Conservation (phyloP, 495 filamentous ascomycete species). For the Trichoderma virens region DNA sequence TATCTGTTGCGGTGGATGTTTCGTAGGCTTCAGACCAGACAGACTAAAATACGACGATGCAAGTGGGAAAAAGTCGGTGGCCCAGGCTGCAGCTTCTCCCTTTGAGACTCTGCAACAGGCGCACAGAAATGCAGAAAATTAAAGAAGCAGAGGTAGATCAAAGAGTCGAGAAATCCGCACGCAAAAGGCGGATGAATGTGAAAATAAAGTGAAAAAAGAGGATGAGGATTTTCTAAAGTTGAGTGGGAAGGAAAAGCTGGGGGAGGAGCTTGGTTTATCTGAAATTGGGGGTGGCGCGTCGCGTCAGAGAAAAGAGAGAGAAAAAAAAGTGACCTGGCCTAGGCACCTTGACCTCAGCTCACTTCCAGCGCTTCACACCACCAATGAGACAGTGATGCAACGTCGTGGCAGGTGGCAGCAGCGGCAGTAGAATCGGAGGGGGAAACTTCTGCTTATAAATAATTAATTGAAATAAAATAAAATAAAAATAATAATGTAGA, state of each 20-base stretch:
- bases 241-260: not conserved
- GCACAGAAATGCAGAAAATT: not conserved
- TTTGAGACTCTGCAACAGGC: not conserved
- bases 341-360: not conserved
- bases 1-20: not conserved
- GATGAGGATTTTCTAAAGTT: not conserved
- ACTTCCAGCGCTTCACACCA: not conserved
- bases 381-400: not conserved
- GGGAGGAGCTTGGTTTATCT: not conserved
- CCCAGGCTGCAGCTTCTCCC: not conserved
- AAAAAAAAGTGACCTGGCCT: too few relatives aligned
- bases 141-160: not conserved
- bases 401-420: conserved; percentile 3
- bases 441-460: too few relatives aligned
- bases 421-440: not conserved
- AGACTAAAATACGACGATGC: not conserved
- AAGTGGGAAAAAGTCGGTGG: not conserved
- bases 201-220: not conserved
- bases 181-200: not conserved
- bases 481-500: not conserved
- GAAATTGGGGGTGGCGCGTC: conserved; percentile 6
- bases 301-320: conserved; percentile 2
- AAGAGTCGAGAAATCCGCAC: not conserved
- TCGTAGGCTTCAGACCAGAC: not conserved
- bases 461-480: too few relatives aligned